phyloP scores from a whole-genome alignment of 768 basidiomycete species.

The Xanthoconium stramineum region DNA sequence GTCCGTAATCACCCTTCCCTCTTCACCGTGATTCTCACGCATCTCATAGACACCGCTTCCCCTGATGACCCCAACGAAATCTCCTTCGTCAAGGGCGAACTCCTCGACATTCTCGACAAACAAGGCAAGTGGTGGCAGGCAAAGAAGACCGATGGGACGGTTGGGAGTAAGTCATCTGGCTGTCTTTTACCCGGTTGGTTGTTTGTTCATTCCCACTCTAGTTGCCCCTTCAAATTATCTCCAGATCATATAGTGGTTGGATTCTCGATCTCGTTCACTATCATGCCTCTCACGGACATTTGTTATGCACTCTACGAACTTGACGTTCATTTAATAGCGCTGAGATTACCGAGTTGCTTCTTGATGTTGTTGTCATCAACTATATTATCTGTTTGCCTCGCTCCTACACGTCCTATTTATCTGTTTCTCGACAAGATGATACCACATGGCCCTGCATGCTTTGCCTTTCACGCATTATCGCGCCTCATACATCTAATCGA shows the following conservation, averaged over 20 bases:
- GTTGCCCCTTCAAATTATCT: constrained; percentile 87
- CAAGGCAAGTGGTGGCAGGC: constrained; percentile 95
- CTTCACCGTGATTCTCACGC: constrained; percentile 20
- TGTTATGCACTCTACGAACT: constrained; percentile 27
- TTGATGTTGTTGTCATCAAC: constrained; percentile 25
- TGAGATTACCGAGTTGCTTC: constrained; percentile 17
- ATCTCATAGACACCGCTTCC: constrained; percentile 77
- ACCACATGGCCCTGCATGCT: constrained; percentile 27
- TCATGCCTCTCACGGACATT: constrained; percentile 24
- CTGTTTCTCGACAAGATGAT: constrained; percentile 28
- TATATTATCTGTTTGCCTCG: constrained; percentile 31
- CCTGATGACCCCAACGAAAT: constrained; percentile 96
- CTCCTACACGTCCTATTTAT: constrained; percentile 26
- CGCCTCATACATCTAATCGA: neutral
- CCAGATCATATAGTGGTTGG: constrained; percentile 59
- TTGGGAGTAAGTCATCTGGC: constrained; percentile 62
- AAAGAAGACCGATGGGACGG: constrained; percentile 66
- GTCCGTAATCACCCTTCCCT: constrained; percentile 44
- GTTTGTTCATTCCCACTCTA: constrained; percentile 30
- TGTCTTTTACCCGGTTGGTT: neutral
- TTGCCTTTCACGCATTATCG: constrained; percentile 10
- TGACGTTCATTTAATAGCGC: constrained; percentile 32
- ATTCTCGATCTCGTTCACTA: constrained; percentile 6
- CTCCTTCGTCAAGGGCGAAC: constrained; percentile 87
- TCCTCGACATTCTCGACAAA: constrained; percentile 90